A percentile compares a stretch with the other conserved stretches of the same genome.
phyloP scores from a whole-genome alignment of 2,329 filamentous ascomycete species.

The Microdochium bolleyi region DNA sequence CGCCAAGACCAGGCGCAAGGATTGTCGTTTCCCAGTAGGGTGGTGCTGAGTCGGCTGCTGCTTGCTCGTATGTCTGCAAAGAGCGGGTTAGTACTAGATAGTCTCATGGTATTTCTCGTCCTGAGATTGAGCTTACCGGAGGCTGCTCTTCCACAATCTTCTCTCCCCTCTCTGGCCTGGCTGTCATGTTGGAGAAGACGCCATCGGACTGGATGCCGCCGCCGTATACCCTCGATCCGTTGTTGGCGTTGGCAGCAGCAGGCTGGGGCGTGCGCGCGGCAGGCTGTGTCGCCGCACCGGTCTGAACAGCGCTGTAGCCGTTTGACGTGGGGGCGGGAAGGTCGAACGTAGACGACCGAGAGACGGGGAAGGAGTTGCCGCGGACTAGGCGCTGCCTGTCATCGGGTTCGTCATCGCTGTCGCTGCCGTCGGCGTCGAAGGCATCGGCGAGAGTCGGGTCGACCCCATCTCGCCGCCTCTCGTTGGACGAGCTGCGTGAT shows the following conservation, averaged over 20 bases:
- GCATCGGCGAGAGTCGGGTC: constrained; percentile 85
- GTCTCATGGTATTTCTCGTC: too few relatives aligned
- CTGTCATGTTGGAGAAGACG: constrained; percentile 90
- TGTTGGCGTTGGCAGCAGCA: constrained; percentile 15
- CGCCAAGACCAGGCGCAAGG: constrained; percentile 80
- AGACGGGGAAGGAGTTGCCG: constrained; percentile 37
- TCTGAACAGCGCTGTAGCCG: constrained; percentile 9
- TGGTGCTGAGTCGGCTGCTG: constrained; percentile 88
- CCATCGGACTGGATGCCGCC: constrained; percentile 79
- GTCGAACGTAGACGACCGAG: constrained; percentile 9
- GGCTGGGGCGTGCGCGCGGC: constrained; percentile 15
- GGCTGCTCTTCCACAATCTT: constrained; percentile 77
- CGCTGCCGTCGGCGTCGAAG: constrained; percentile 77
- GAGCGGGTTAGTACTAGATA: constrained; percentile 28
- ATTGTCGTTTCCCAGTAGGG: constrained; percentile 99
- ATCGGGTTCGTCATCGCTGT: constrained; percentile 64
- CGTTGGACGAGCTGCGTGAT: constrained; percentile 69
- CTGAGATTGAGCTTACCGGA: constrained; percentile 61
- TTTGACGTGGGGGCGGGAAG: background rate
- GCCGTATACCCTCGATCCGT: constrained; percentile 53
- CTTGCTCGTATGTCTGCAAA: constrained; percentile 88
- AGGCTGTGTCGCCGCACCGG: constrained; percentile 8
- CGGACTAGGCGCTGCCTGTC: constrained; percentile 83
- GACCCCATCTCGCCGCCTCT: constrained; percentile 36
- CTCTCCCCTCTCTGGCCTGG: constrained; percentile 76